These are phyloP conservation scores for Alliaria petiolata DNA, from an alignment of 345 rosid species.

Conservation along the genomic window DNA sequence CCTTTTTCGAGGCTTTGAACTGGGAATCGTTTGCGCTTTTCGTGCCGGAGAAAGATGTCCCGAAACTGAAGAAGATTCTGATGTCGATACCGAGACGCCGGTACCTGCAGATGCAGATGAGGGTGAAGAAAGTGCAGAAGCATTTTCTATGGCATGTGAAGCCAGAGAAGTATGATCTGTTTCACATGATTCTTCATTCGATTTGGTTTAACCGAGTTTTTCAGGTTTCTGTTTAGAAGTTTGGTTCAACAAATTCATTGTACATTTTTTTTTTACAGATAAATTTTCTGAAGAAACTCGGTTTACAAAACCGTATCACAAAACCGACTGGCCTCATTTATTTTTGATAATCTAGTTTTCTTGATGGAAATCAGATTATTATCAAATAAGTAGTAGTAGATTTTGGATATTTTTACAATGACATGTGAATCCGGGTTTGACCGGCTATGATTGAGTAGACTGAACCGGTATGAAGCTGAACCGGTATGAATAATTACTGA, in stretches of 20 bases:
- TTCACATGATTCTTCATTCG: conserved; percentile 94
- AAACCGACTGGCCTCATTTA: not conserved
- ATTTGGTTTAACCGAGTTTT: conserved; percentile 83
- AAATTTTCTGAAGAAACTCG: not conserved
- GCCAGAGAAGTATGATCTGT: conserved; percentile 78
- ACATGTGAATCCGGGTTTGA: not conserved
- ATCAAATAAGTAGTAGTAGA: not conserved
- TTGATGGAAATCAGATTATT: not conserved
- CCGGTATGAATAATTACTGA: not conserved
- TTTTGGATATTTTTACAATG: not conserved
- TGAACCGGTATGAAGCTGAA: not conserved
- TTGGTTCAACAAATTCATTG: conserved; percentile 15
- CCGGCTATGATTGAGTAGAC: not conserved
- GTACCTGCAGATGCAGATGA: conserved; percentile 63
- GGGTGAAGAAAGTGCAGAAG: conserved; percentile 73
- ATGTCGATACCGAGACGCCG: conserved; percentile 55
- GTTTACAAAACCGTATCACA: not conserved
- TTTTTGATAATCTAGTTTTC: not conserved
- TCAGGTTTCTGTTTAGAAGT: conserved; percentile 36
- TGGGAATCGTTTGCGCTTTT: conserved; percentile 92
- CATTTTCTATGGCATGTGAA: conserved; percentile 90
- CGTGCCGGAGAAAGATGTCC: conserved; percentile 77
- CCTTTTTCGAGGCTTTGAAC: conserved; percentile 72
- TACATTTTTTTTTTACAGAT: conserved; percentile 3
- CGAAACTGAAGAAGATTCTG: conserved; percentile 75